Base-by-base conservation (phyloP, 1,284 basidiomycete genomes). In the Phylloporus sp. region DNA sequence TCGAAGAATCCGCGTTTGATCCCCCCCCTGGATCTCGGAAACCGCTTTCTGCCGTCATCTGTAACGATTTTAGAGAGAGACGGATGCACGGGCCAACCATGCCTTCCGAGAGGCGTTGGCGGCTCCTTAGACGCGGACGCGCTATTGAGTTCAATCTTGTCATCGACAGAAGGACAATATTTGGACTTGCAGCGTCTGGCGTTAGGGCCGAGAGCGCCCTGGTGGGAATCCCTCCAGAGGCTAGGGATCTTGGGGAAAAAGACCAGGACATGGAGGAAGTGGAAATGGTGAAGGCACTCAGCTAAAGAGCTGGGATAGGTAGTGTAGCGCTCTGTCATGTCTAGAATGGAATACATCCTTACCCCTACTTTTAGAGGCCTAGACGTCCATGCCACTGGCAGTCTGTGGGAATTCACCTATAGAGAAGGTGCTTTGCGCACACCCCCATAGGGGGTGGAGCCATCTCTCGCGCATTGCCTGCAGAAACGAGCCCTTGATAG, bases 121-220 rank as follows among this genome's bases (percentile, higher is more conserved):
- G 97, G 77, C 86, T 95, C 57, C 72, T 98, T 39, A 84, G 95
- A 52, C 82, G 95, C 20, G 94, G 94, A 2, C 85, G 93, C 40
- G 95, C 95, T 74, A 95, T 96, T 62, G 95, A 98, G 77, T 98
- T 97, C 80, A 96, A 95, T 76, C 81, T 98, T 58, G 88, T 96
- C 3, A 88, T 92, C 72, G 95, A 96, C 75, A 81, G 90, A 24
- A 91, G 92, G 17, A 93, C 91, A 13, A 92, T 90, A 77, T 96
- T 97, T 70, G 95, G 95, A 20, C 81, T 98, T 66, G 88, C 87
- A 79, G 92, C 94, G 3, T 95, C 95, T 13, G 94, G 93, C 6
- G 91, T 94, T 29, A 82, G 92, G 66, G 89, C 95, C 15, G 95
- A 98, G 81, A 95, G 92, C 72, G 94, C 97, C 59, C 78, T 96